Base-by-base conservation (phyloP, 495 filamentous ascomycete species). In the Aspergillus kassunensis region DNA sequence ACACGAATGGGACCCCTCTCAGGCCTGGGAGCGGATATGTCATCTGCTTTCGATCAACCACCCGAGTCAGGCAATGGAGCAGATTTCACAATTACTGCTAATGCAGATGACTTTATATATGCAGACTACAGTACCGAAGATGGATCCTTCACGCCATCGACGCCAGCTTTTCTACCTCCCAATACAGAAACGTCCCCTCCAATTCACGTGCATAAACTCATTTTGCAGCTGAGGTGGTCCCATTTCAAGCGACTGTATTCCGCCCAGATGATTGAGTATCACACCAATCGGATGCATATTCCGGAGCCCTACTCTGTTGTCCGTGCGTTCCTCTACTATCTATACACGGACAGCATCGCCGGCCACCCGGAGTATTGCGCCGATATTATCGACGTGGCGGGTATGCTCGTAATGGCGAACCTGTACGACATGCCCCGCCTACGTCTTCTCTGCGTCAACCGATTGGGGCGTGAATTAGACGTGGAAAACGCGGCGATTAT, bases 361-460 rank as follows among this genome's bases (percentile, higher is more conserved):
- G 76, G 78, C 8, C 75, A 80, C 40, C 78, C 81, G 13, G 77
- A 83, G 16, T 81, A 82, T 54, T 82, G 81, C 54, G 75, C 79
- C n/a, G 83, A 84, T 42, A 80, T 96, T 27, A 80, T 82, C 16
- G 89, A 95, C 57, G 91, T 97, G 15, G 92, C 95, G 0, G 91
- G 93, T n/a, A 79, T 98, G 71, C 80, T 98, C 2, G 93, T 97
- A 44, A 92, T 98, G 90, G 86, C 90, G 19, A 96, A 97, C 62
- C 87, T 97, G 18, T 98, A 98, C 65, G 90, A 96, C 64, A 91
- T 98, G 74, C 90, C 90, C 0, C 87, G 90, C 51, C 83, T 98
- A 3, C 89, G 92, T 11, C 79, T 95, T 10, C 80, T 97, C 11
- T 95, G 91, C 63, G 83, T 97, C 34, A 88, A 92, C 63, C 79